Percentiles rank a stretch among this genome's conserved stretches.
phyloP scores from a whole-genome alignment of 2,329 filamentous ascomycete genomes.

The Didymosphaeria variabile region DNA sequence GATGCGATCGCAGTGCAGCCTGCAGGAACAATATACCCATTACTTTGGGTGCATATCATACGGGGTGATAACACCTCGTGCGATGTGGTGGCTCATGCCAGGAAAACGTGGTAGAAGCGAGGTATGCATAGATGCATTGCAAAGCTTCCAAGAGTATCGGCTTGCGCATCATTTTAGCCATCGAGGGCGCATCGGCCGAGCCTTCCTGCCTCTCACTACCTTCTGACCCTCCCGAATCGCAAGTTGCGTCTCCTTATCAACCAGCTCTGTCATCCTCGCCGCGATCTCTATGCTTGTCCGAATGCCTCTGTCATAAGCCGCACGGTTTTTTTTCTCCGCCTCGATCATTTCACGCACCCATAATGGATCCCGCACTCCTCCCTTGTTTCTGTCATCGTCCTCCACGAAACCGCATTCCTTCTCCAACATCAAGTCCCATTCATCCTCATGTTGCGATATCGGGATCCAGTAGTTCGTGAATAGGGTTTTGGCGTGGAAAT shows the following conservation, averaged over 20 bases:
- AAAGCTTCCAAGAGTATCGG: background rate
- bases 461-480: conserved; percentile 55
- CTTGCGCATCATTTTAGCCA: conserved; percentile 16
- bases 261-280: conserved; percentile 56
- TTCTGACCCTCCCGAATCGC: conserved; percentile 50
- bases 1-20: background rate
- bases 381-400: conserved; percentile 17
- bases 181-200: conserved; percentile 28
- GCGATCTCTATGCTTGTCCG: conserved; percentile 45
- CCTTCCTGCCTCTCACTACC: conserved; percentile 39
- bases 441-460: conserved; percentile 56
- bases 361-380: conserved; percentile 26
- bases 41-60: no score
- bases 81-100: background rate
- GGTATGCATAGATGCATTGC: background rate
- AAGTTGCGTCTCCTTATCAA: conserved; percentile 58
- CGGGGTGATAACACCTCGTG: background rate
- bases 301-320: conserved; percentile 27
- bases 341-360: conserved; percentile 44
- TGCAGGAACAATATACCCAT: conserved; percentile 34
- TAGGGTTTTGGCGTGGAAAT: conserved; percentile 50
- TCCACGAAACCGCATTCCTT: conserved; percentile 31
- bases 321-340: conserved; percentile 27
- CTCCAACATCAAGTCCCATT: conserved; percentile 56
- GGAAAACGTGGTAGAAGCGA: background rate